Evolutionary conservation across 257 asterid genomes (phyloP).

Genomic region (Jaltomata sinuosa): DNA sequence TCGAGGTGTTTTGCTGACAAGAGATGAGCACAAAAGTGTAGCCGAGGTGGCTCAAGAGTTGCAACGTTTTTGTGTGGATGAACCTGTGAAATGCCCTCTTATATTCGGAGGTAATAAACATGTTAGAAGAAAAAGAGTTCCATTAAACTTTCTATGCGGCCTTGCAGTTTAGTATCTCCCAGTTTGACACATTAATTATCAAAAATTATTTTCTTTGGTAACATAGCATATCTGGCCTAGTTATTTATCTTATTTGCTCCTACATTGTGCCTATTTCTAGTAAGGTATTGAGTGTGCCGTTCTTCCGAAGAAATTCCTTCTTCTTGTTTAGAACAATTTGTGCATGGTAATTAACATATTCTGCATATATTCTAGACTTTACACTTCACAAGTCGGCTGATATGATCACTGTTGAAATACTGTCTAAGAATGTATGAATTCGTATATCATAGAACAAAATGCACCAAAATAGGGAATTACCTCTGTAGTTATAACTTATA

Average conservation of each 20-base stretch:
- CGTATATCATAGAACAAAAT: background rate
- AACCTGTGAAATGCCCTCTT: slow-evolving; percentile 83
- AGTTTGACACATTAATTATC: background rate
- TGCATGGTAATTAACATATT: background rate
- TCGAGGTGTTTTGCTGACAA: slow-evolving; percentile 54
- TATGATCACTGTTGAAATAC: background rate
- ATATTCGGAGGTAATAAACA: slow-evolving; percentile 77
- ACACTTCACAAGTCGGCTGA: background rate
- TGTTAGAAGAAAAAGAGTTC: background rate
- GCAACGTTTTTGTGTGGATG: slow-evolving; percentile 51
- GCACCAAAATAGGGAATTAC: background rate
- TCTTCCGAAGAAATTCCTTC: background rate
- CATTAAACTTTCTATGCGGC: background rate
- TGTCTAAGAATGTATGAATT: background rate
- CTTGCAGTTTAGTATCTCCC: background rate
- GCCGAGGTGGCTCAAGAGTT: slow-evolving; percentile 57
- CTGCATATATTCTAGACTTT: background rate
- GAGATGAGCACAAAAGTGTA: slow-evolving; percentile 57
- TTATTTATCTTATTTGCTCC: background rate
- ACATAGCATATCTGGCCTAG: background rate
- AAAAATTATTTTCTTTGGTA: background rate
- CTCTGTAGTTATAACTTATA: background rate
- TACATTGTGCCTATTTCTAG: background rate
- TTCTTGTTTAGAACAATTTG: background rate
- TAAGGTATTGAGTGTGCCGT: background rate